These are phyloP conservation scores for Musa itinerans DNA, from an alignment of 176 grass and related monocot genomes.

Conservation along the genomic window DNA sequence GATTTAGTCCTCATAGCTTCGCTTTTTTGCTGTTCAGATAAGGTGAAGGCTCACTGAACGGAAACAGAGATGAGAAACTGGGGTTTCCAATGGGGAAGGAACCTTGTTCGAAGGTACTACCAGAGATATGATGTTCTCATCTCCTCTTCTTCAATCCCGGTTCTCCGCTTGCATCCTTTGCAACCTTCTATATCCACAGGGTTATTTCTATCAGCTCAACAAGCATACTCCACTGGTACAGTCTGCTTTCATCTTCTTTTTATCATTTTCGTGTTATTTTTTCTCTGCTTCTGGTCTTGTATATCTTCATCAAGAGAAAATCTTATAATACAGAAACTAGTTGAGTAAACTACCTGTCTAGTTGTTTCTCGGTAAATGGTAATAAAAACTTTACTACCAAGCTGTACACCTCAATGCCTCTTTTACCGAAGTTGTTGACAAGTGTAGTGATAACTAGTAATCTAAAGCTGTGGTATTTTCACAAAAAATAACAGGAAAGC, in stretches of 20 bases:
- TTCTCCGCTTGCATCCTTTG: neutral
- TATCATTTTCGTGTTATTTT: neutral
- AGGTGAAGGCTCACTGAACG: neutral
- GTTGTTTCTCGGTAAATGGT: neutral
- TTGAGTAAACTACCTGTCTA: neutral
- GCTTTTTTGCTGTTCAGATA: neutral
- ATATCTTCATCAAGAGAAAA: neutral
- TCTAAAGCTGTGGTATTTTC: no score
- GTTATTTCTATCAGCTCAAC: neutral
- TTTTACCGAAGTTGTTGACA: no score
- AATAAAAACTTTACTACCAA: neutral
- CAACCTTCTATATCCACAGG: neutral
- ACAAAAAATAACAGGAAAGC: no score
- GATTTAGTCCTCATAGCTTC: neutral
- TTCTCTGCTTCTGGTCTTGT: neutral
- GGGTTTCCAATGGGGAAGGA: neutral
- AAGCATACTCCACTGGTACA: neutral
- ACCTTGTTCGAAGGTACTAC: neutral
- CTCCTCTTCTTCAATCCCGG: neutral
- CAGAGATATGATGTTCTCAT: neutral
- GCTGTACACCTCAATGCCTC: no score
- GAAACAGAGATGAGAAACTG: neutral
- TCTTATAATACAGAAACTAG: neutral
- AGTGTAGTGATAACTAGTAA: no score
- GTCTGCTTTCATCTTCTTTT: neutral